Percentiles rank a stretch among this genome's conserved stretches.
phyloP scores from a whole-genome alignment of 192 early-diverging fungal genomes.

The Backusella circina region DNA sequence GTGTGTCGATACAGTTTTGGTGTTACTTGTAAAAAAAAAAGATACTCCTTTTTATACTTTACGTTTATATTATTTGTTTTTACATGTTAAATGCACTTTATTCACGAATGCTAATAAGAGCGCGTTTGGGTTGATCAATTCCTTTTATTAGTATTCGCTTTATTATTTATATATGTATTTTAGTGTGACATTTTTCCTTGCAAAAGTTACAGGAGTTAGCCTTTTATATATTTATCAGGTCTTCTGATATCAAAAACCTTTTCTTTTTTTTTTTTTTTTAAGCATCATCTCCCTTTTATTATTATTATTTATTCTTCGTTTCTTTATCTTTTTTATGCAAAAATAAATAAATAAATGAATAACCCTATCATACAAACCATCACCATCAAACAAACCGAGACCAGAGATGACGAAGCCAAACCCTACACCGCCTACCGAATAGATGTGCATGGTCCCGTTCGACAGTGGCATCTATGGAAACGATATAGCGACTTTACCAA shows the following conservation, averaged over 20 bases:
- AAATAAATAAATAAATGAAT: not conserved
- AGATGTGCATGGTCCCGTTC: conserved; percentile 68
- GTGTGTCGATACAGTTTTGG: no score
- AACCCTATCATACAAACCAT: conserved; percentile 48
- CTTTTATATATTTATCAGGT: not conserved
- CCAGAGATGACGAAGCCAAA: conserved; percentile 39
- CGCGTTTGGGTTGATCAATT: no score
- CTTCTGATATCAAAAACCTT: not conserved
- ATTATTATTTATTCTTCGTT: no score
- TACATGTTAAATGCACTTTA: no score
- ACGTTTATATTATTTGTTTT: no score
- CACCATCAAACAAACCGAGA: conserved; percentile 49
- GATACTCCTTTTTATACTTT: no score
- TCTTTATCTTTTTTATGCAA: not conserved
- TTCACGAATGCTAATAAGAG: no score
- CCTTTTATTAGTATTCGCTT: no score
- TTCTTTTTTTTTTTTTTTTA: not conserved
- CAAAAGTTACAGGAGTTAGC: not conserved
- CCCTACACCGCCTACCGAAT: conserved; percentile 75
- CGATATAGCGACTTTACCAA: conserved; percentile 79
- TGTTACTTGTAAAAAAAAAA: no score
- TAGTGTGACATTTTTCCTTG: not conserved
- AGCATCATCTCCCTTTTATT: not conserved
- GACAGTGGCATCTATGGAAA: conserved; percentile 84
- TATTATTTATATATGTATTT: no score